These are phyloP conservation scores for Hymenoscyphus salicellus DNA, from an alignment of 2,329 filamentous ascomycete species.

Conservation along the genomic window DNA sequence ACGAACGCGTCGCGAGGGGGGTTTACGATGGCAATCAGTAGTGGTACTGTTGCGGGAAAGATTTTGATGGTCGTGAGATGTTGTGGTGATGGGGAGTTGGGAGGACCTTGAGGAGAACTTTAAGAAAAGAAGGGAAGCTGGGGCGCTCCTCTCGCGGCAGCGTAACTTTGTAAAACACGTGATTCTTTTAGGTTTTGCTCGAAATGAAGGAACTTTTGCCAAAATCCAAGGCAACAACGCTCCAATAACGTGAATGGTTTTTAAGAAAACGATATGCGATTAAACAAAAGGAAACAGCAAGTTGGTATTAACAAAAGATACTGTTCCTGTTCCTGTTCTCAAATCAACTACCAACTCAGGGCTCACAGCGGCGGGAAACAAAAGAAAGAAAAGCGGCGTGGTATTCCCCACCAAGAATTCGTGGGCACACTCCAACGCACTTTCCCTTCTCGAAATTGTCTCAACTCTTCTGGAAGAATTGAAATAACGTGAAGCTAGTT, in stretches of 20 bases:
- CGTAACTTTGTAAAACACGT: no score
- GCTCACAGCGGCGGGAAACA: not conserved
- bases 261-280: not conserved
- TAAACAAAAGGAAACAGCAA: not conserved
- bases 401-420: no score
- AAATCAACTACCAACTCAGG: not conserved
- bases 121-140: not conserved
- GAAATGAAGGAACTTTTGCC: no score
- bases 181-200: no score
- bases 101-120: not conserved
- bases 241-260: not conserved
- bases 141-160: no score
- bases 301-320: not conserved
- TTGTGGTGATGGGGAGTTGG: conserved; percentile 3
- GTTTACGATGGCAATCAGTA: conserved; percentile 4
- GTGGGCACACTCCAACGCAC: no score
- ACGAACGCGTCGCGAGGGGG: conserved; percentile 2
- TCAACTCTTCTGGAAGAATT: no score
- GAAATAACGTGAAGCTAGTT: no score
- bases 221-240: not conserved
- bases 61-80: conserved; percentile 22
- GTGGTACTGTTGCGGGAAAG: not conserved
- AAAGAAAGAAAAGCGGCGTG: not conserved
- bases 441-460: no score
- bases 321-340: not conserved